Conservation (phyloP, 345 rosid species). For the Moricandia moricandioides region DNA sequence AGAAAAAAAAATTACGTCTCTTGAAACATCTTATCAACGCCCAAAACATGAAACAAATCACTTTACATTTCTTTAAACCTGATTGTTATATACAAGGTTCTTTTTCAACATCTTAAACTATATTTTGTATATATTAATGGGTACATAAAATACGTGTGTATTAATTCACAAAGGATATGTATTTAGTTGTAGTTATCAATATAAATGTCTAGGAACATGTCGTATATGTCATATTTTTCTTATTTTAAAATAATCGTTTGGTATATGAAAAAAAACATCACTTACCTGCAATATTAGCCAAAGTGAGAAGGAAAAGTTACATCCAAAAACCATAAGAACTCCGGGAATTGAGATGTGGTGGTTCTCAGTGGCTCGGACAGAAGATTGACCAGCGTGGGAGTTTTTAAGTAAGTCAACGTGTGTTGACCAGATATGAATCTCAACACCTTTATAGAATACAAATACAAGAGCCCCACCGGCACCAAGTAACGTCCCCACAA, state of each 20-base stretch:
- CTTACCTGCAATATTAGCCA: constrained; percentile 44
- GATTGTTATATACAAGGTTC: background rate
- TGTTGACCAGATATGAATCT: constrained; percentile 41
- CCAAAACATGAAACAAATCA: background rate
- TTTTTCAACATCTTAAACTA: background rate
- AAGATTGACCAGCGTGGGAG: constrained; percentile 11
- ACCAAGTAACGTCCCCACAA: constrained; percentile 47
- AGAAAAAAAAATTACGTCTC: background rate
- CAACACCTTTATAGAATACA: constrained; percentile 52
- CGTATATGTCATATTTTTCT: background rate
- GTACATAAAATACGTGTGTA: background rate
- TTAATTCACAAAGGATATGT: background rate
- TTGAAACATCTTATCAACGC: background rate
- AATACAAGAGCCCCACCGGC: constrained; percentile 53
- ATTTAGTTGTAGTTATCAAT: background rate
- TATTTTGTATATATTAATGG: background rate
- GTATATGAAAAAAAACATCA: background rate
- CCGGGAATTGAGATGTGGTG: constrained; percentile 34
- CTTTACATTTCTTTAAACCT: background rate
- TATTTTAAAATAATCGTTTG: background rate
- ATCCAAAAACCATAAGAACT: constrained; percentile 27
- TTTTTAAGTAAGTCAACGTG: constrained; percentile 31
- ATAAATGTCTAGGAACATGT: background rate
- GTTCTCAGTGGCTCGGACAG: background rate
- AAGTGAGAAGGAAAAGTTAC: constrained; percentile 30